phyloP scores from a whole-genome alignment of 169 alveolate species.

The Plasmodium chabaudi region DNA sequence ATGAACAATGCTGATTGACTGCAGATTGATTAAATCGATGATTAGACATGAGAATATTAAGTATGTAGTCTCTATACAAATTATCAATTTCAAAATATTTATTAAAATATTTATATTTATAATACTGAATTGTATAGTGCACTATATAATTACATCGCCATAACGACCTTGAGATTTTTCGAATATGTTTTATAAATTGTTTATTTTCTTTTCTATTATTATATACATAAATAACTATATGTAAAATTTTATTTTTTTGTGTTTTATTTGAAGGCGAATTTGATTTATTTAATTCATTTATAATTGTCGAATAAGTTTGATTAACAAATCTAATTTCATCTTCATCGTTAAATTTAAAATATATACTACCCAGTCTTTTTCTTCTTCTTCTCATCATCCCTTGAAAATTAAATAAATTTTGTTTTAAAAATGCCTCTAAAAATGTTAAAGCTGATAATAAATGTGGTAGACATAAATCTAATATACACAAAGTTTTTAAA shows the following conservation, averaged over 20 bases:
- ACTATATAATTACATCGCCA: constrained; percentile 69
- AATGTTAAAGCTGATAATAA: constrained; percentile 46
- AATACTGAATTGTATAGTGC: constrained; percentile 48
- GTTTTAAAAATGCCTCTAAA: constrained; percentile 62
- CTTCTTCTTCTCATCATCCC: constrained; percentile 74
- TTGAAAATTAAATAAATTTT: constrained; percentile 51
- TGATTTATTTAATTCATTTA: constrained; percentile 19
- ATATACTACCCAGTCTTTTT: constrained; percentile 50
- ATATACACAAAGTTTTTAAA: constrained; percentile 35
- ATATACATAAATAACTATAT: constrained; percentile 62
- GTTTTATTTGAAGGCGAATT: neutral
- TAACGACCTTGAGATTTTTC: constrained; percentile 60
- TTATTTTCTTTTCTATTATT: constrained; percentile 58
- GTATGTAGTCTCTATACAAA: constrained; percentile 48
- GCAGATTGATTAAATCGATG: constrained; percentile 15
- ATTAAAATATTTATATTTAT: constrained; percentile 53
- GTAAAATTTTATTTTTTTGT: constrained; percentile 20
- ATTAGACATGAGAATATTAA: constrained; percentile 25
- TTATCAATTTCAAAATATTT: constrained; percentile 59
- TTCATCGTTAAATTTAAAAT: constrained; percentile 52
- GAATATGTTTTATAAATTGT: constrained; percentile 51
- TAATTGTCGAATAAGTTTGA: constrained; percentile 17
- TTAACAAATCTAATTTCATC: constrained; percentile 49
- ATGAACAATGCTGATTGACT: neutral
- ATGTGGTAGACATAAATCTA: constrained; percentile 54